Base-by-base conservation (phyloP, 345 rosid genomes). In the Heritiera littoralis region DNA sequence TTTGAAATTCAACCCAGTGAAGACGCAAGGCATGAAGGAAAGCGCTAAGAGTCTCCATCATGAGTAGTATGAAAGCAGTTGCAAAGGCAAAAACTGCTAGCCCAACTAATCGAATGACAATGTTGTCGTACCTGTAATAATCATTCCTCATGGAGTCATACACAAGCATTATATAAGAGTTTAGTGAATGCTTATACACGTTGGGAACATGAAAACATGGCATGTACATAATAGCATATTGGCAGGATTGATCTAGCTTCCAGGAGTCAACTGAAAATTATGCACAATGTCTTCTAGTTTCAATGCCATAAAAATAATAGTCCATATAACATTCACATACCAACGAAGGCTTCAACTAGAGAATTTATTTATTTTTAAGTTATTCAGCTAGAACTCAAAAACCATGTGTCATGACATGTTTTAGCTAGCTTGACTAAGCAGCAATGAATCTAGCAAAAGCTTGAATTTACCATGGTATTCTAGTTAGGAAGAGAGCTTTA, bases 31-130 rank as follows among this genome's bases (percentile, higher is more conserved):
- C 97, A 30, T 95, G 99, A 14, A 95, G 90, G 86, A 95, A 95
- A 41, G 99, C 98, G 65, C 99, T 94, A 60, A 95, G 94, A 7
- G 97, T 90, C 88, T 95, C 99, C 98, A 95, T 95, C 95, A 93
- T 90, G 45, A 95, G 91, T 56, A 95, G 88, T 84, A 95, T 89
- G 88, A 92, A 95, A 43, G 92, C 92, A 23, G 99, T 95, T 28
- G 99, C 98, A 82, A 95, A 94, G n/a, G 94, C 91, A 82, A 95
- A 95, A 66, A 93, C 94, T 10, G 86, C 94, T 74, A 95, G 76
- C 72, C 99, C 99, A 51, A 90, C 85, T 73, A 93, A 80, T 77
- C 94, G 86, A 81, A 94, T 83, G 77, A 90, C 80, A 41, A 94
- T 74, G 87, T 86, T 95, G 41, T 93, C 95, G 51, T 93, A 95